Evolutionary conservation across 306 rosid genomes (phyloP).

Genomic region (Prinsepia uniflora): DNA sequence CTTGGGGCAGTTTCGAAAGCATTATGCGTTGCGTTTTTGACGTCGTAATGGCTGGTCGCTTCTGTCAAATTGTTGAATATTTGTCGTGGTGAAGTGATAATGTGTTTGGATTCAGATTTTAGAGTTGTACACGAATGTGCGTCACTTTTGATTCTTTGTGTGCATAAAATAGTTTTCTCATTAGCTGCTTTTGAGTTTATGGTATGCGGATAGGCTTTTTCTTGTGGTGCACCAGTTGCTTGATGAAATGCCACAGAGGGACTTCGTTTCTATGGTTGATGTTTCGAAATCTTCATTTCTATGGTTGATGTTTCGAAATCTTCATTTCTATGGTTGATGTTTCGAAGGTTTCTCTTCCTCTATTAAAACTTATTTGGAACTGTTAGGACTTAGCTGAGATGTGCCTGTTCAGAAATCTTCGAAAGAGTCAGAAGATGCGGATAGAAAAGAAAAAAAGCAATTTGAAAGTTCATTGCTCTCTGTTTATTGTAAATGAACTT

Average conservation of each 20-base stretch:
- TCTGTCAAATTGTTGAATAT: neutral
- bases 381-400: too few species aligned
- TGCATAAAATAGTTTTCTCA: neutral
- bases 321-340: neutral
- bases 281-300: neutral
- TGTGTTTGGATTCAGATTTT: neutral
- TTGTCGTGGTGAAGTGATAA: slow-evolving; percentile 11
- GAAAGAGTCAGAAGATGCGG: neutral
- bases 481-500: neutral
- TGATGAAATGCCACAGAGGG: slow-evolving; percentile 36
- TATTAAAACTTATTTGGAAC: too few species aligned
- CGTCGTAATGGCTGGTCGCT: neutral
- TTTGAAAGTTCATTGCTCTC: too few species aligned
- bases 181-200: neutral
- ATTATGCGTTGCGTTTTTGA: neutral
- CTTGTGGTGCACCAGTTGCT: slow-evolving; percentile 25
- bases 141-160: neutral
- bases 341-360: too few species aligned
- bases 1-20: neutral
- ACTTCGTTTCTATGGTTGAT: neutral
- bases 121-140: neutral
- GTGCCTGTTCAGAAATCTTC: too few species aligned
- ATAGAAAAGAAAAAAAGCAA: neutral
- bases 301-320: neutral
- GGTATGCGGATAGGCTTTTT: neutral